Evolutionary conservation across 352 stramenopile genomes (phyloP), one percentile per base, ranked within the genome.

Genomic region (Phytophthora sp.): DNA sequence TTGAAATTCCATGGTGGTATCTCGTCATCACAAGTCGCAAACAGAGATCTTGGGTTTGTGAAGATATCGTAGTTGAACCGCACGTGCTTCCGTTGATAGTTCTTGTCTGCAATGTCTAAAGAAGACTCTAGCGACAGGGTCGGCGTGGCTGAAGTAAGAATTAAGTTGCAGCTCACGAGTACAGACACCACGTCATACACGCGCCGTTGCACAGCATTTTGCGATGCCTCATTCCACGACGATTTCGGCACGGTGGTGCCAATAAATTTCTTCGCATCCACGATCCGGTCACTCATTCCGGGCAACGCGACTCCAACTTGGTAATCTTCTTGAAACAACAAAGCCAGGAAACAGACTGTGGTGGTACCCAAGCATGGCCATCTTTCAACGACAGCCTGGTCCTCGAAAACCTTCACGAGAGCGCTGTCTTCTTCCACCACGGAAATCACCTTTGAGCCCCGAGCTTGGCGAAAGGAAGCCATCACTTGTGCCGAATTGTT

Each of bases 141-240:
- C 7, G 55, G 21, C 2, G 62, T 46, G 7, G 62, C 41, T 4
- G 64, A 67, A 2, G 77, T 66, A 13, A 72, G 38, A 17, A 92
- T 65, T 27, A 89, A 48, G 42, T 79, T 80, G 60, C 84, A 84
- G 48, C 59, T 82, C 3, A 50, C 66, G 31, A 92, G 68, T 21
- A 92, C 78, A 0, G 81, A 82, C 24, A 87, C 80, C 21, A 90
- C 77, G 26, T 90, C 81, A 43, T 92, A 92, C 17, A 92, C 58
- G 1, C 83, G 81, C 4, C 83, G 81, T 45, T 80, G 79, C 11
- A 81, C 68, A 49, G 90, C 81, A 26, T 48, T 59, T 13, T 70
- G 60, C 15, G 74, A 31, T 21, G 34, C 60, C 23, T 66, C 69
- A 12, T 37, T 59, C 42, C 30, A 66, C 39, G 32, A 27, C 10